phyloP scores from a whole-genome alignment of 352 stramenopile species.

The Globisporangium camurandrum region DNA sequence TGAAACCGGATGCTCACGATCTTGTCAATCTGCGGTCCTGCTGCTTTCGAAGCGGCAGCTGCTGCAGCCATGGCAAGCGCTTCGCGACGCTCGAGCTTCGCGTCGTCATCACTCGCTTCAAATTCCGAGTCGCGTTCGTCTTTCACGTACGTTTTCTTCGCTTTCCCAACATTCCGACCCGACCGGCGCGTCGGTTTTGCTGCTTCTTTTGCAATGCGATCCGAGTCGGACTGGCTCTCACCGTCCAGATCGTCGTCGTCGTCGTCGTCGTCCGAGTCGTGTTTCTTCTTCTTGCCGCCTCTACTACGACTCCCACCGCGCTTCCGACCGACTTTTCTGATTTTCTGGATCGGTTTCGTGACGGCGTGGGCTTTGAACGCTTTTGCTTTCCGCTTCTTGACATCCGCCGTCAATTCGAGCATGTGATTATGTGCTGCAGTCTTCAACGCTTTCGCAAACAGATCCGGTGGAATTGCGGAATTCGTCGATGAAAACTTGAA shows the following conservation, averaged over 20 bases:
- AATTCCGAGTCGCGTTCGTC: constrained; percentile 65
- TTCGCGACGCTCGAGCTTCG: constrained; percentile 6
- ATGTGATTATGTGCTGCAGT: constrained; percentile 52
- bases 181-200: constrained; percentile 60
- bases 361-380: constrained; percentile 53
- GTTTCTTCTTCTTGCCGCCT: constrained; percentile 47
- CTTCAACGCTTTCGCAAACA: constrained; percentile 61
- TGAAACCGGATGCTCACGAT: constrained; percentile 88
- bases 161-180: constrained; percentile 74
- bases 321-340: constrained; percentile 71
- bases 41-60: constrained; percentile 37
- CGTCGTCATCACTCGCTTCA: constrained; percentile 61
- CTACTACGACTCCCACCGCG: constrained; percentile 23
- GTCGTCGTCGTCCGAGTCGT: constrained; percentile 72
- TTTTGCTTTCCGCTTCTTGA: constrained; percentile 62
- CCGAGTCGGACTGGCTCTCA: constrained; percentile 57
- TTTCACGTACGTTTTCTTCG: constrained; percentile 82
- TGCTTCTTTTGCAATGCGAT: constrained; percentile 37
- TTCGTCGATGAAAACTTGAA: constrained; percentile 87
- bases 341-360: constrained; percentile 56
- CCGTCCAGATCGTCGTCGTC: too few relatives aligned
- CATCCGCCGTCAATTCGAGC: constrained; percentile 39
- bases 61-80: constrained; percentile 15
- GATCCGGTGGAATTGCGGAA: constrained; percentile 67
- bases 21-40: constrained; percentile 89